Base-by-base conservation (phyloP, 2,329 filamentous ascomycete genomes). In the Colletotrichum viniferum region DNA sequence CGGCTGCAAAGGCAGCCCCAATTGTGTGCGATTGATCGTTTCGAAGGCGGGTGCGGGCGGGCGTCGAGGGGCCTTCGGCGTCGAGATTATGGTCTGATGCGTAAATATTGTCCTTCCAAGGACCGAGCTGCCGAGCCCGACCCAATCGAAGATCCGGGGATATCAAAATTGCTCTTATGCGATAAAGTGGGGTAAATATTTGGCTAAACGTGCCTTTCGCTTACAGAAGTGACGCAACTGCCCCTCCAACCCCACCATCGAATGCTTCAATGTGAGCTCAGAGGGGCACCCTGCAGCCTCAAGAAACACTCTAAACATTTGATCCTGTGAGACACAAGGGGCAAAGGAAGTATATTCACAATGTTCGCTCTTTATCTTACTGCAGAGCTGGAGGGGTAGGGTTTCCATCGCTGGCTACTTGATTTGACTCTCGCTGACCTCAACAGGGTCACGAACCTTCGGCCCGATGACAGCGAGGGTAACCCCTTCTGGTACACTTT, bases 401-500 rank as follows among this genome's bases (percentile, higher is more conserved):
- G 34, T 67, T 30, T 24, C 52, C 43, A n/a, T 61, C 61, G 3
- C 14, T 26, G 24, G 16, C 58, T 55, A 18, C 14, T 9, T 13
- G 2, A 56, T 16, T 69, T 18, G 26, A 4, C 30, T 62, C 21
- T 48, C 21, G 24, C 69, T 26, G 63, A 68, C 26, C 58, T 76
- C 74, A 71, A 74, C 80, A 98, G 97, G 61, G 96, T 99, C 76
- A 98, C 96, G 76, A 94, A 97, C 81, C 92, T 99, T 79, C 93
- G 93, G 72, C 97, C 97, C 9, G 89, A 93, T 79, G 97, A 99
- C 84, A 95, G 93, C 8, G 88, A 93, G 79, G 94, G 95, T 21
- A 91, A 90, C 74, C 95, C 96, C 5, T 99, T 98, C 87, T 98
- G 94, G 90, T 99, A 98, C 87, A 98, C 95, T 66, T 98, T 99